A percentile compares a stretch with the other conserved stretches of the same genome.
These are phyloP conservation scores for Diplodia sapinea DNA, from an alignment of 2,329 filamentous ascomycete genomes.

Conservation along the genomic window DNA sequence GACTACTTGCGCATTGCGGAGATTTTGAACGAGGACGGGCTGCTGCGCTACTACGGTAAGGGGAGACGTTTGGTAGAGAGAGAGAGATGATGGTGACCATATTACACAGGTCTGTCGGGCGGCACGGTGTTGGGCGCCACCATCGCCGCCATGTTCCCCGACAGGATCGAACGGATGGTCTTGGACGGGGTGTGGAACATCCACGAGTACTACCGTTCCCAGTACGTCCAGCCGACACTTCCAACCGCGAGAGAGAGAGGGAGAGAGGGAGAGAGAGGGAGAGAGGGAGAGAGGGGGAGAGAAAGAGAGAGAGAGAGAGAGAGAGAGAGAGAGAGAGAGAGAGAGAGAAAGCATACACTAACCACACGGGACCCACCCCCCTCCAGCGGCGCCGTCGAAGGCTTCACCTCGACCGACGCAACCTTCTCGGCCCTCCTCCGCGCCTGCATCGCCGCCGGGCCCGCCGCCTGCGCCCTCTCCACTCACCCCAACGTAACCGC, in stretches of 20 bases:
- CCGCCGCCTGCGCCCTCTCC: too few relatives aligned
- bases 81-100: constrained; percentile 38
- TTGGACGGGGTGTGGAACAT: constrained; percentile 52
- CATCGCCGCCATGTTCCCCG: constrained; percentile 54
- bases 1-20: constrained; percentile 56
- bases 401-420: neutral
- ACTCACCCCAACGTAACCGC: neutral
- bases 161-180: constrained; percentile 50
- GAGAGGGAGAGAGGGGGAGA: too few relatives aligned
- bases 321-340: too few relatives aligned
- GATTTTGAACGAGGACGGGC: constrained; percentile 50
- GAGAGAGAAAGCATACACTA: neutral
- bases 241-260: too few relatives aligned
- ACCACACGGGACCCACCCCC: neutral
- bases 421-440: constrained; percentile 10
- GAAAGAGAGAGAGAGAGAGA: too few relatives aligned
- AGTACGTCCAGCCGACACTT: constrained; percentile 34
- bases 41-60: constrained; percentile 34
- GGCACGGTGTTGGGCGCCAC: constrained; percentile 55
- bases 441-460: neutral
- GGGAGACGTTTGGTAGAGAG: neutral
- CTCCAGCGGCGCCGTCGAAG: neutral
- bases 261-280: too few relatives aligned
- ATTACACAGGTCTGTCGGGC: constrained; percentile 48
- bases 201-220: constrained; percentile 54